Conservation (phyloP, 169 alveolate genomes). For the Cryptosporidium sp. region DNA sequence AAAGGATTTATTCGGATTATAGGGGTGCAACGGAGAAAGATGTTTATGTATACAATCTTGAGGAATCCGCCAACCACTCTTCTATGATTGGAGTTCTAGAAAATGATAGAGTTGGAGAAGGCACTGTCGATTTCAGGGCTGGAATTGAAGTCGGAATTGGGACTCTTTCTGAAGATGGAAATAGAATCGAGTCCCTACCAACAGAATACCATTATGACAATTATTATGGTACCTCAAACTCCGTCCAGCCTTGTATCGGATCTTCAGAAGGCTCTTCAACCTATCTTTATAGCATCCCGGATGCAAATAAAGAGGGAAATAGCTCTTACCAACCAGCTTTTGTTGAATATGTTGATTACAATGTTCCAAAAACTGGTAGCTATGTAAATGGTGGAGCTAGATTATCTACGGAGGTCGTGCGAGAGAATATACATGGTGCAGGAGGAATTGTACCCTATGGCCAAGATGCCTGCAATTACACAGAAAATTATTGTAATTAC, state of each 20-base stretch:
- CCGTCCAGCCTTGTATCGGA: neutral
- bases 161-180: neutral
- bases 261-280: neutral
- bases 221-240: neutral
- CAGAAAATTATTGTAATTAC: slow-evolving; percentile 3
- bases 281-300: neutral
- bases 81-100: neutral
- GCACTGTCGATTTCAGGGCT: neutral
- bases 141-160: neutral
- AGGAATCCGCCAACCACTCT: neutral
- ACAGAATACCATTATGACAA: neutral
- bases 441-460: neutral
- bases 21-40: neutral
- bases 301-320: neutral
- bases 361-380: neutral
- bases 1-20: slow-evolving; percentile 6
- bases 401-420: neutral
- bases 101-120: neutral
- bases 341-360: slow-evolving; percentile 2
- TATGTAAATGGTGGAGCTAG: neutral
- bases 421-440: neutral
- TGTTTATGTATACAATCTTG: neutral
- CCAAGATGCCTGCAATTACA: neutral
- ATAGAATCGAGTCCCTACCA: neutral
- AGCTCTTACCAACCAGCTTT: slow-evolving; percentile 7